Conservation (phyloP, 2,329 filamentous ascomycete genomes). For the Colletotrichum endophyticum region DNA sequence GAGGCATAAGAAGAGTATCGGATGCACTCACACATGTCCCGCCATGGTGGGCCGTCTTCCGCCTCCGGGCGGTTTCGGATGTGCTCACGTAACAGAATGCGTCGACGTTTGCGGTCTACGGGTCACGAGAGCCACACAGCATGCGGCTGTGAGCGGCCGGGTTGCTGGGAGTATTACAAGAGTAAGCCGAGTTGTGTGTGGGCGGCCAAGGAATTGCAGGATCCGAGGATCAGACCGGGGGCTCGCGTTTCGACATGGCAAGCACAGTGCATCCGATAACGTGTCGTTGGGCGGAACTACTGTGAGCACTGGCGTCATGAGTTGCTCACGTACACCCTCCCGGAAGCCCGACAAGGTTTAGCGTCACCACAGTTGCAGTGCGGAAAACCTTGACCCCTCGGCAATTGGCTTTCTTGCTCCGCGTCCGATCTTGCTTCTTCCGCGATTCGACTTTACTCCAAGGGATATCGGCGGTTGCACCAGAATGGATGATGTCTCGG, state of each 20-base stretch:
- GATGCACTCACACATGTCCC: neutral
- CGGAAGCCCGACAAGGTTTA: neutral
- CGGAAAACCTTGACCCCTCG: constrained; percentile 3
- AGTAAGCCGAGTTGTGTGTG: neutral
- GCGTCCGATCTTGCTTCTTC: constrained; percentile 16
- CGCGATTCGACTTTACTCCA: neutral
- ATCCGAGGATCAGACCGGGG: neutral
- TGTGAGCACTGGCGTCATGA: neutral
- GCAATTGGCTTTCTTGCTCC: neutral
- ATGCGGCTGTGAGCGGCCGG: neutral
- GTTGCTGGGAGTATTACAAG: neutral
- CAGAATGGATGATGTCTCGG: constrained; percentile 20
- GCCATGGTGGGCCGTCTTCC: neutral
- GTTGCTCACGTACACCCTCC: neutral
- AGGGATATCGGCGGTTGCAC: neutral
- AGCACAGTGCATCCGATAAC: constrained; percentile 12
- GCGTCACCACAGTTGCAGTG: neutral
- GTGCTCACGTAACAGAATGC: neutral
- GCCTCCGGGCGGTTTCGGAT: neutral
- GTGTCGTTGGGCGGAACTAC: neutral
- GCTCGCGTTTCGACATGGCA: neutral
- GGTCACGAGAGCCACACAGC: neutral
- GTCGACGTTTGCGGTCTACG: neutral
- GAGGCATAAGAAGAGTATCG: neutral
- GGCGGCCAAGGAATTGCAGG: neutral